A percentile compares a stretch with the other conserved stretches of the same genome.
Conservation (phyloP, 129 eudicot species). For the Chrysanthemum seticuspe region DNA sequence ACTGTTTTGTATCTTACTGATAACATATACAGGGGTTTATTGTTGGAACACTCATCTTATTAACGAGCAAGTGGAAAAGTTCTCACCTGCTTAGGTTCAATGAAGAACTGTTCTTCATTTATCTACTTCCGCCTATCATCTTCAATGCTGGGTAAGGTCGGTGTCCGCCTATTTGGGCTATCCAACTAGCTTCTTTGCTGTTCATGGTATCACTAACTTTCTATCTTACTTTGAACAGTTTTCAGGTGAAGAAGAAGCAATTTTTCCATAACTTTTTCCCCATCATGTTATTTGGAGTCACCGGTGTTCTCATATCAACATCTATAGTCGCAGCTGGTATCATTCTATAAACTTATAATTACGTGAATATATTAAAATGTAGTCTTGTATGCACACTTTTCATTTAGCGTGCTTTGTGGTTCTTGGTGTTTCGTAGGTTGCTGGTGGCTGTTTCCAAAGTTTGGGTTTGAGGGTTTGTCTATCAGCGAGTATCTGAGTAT, state of each 20-base stretch:
- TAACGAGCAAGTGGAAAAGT: slow-evolving; percentile 66
- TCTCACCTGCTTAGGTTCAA: slow-evolving; percentile 73
- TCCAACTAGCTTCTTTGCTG: not conserved
- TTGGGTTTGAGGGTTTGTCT: slow-evolving; percentile 59
- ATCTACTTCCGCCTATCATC: slow-evolving; percentile 91
- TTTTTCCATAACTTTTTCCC: slow-evolving; percentile 90
- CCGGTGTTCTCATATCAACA: slow-evolving; percentile 87
- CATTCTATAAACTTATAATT: not conserved
- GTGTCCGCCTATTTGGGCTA: slow-evolving; percentile 11
- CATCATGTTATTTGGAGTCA: slow-evolving; percentile 79
- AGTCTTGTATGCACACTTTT: not conserved
- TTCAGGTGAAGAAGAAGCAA: slow-evolving; percentile 94
- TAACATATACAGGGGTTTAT: slow-evolving; percentile 47
- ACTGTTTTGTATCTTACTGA: not conserved
- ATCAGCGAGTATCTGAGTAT: slow-evolving; percentile 76
- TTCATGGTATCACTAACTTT: slow-evolving; percentile 10
- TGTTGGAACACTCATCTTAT: slow-evolving; percentile 62
- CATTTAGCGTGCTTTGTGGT: not conserved
- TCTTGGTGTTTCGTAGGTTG: slow-evolving; percentile 47
- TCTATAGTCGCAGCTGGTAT: slow-evolving; percentile 72
- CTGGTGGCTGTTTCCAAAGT: slow-evolving; percentile 76
- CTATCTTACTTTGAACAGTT: slow-evolving; percentile 43
- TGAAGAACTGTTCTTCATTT: slow-evolving; percentile 82
- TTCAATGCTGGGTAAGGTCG: slow-evolving; percentile 88
- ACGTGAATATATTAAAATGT: not conserved